Base-by-base conservation (phyloP, 495 filamentous ascomycete species). In the Haplographium delicatum region DNA sequence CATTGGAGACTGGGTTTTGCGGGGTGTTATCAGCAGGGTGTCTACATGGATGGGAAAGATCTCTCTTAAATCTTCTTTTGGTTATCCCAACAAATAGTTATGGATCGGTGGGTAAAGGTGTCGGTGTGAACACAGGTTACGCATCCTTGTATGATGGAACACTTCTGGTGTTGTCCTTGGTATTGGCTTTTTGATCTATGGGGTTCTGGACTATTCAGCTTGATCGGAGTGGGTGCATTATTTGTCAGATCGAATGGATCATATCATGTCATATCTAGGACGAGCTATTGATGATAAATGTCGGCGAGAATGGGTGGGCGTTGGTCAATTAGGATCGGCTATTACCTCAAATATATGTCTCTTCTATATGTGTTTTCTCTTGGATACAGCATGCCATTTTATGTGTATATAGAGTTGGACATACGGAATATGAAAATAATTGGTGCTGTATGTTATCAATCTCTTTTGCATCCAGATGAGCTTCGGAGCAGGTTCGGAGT, bases 101-200 rank as follows among this genome's bases (percentile, higher is more conserved):
- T 28, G 50, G 48, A 24, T 28, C 39, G 43, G 44, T 22, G 47
- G 52, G 39, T 23, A 37, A n/a, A 22, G 60, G 56, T 59, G 56
- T 62, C 50, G 46, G 56, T 58, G 43, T 62, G 56, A 53, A 44
- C 35, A 48, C 44, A 49, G 56, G 47, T 46, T 47, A 53, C 53
- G 44, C 56, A 45, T 49, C 44, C 31, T 59, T 59, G 53, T 57
- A 59, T 59, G 60, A 62, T 62, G 60, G n/a, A 57, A 56, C 56
- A 53, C 54, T 61, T 57, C 46, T 25, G 45, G 52, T 47, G 44
- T 48, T 57, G 50, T 60, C 42, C 16, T 51, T 50, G 51, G 58
- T 57, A 57, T 55, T 62, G 41, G 13, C 27, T 56, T 43, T 45
- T 35, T 42, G 44, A 11, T 30, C 16, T 30, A 4, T 37, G 44